phyloP scores from a whole-genome alignment of 2,329 filamentous ascomycete genomes.

The Cladophialophora yegresii region DNA sequence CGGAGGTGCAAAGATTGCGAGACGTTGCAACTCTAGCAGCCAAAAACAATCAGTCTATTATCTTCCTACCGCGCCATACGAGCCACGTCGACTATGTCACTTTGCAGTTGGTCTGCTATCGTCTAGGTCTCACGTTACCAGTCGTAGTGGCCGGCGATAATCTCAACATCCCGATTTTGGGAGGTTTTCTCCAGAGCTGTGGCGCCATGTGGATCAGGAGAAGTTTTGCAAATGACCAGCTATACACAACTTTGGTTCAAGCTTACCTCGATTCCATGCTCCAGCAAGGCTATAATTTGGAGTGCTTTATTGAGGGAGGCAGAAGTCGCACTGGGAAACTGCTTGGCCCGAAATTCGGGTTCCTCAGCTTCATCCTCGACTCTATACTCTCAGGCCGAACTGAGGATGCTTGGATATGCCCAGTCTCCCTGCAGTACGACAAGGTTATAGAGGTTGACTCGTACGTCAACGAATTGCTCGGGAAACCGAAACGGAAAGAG shows the following conservation, averaged over 20 bases:
- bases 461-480: conserved; percentile 90
- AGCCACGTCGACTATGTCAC: conserved; percentile 97
- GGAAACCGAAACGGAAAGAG: conserved; percentile 93
- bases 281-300: conserved; percentile 88
- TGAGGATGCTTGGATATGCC: conserved; percentile 87
- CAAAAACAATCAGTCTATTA: conserved; percentile 87
- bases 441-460: conserved; percentile 98
- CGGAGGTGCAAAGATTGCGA: conserved; percentile 81
- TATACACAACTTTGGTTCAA: conserved; percentile 93
- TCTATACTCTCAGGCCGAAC: conserved; percentile 85
- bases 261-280: conserved; percentile 91
- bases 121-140: conserved; percentile 82
- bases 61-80: conserved; percentile 91
- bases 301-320: conserved; percentile 97
- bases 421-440: conserved; percentile 96
- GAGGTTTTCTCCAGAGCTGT: conserved; percentile 89
- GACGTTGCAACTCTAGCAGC: conserved; percentile 80
- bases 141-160: conserved; percentile 96
- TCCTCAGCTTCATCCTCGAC: conserved; percentile 87
- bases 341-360: conserved; percentile 91
- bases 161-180: conserved; percentile 88
- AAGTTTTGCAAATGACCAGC: conserved; percentile 84
- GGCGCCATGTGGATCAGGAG: conserved; percentile 69
- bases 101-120: conserved; percentile 91
- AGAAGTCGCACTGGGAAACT: conserved; percentile 92